phyloP scores from a whole-genome alignment of 108 stramenopile genomes.

The Pseudonitzschia multiseries region DNA sequence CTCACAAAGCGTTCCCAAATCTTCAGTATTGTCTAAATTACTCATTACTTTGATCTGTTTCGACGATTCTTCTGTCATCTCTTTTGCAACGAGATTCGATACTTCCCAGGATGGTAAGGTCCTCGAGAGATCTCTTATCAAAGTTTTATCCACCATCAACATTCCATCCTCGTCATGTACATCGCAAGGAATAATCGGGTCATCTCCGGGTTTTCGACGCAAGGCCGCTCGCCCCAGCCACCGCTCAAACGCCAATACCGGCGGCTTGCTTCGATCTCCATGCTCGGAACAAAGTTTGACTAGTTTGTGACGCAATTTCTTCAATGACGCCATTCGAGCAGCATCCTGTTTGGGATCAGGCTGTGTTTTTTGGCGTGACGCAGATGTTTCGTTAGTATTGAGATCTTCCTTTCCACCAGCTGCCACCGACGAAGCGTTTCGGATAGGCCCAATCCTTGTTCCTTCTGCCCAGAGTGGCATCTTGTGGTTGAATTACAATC shows the following conservation, averaged over 20 bases:
- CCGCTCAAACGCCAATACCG: slow-evolving; percentile 33
- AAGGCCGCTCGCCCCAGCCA: slow-evolving; percentile 35
- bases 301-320: slow-evolving; percentile 25
- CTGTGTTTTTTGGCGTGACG: not conserved
- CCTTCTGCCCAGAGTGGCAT: slow-evolving; percentile 15
- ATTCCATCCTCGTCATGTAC: not conserved
- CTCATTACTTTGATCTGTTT: not conserved
- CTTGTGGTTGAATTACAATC: not conserved
- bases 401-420: not conserved
- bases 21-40: not conserved
- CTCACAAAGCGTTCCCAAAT: not conserved
- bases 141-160: slow-evolving; percentile 1
- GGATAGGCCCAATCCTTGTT: slow-evolving; percentile 9
- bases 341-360: slow-evolving; percentile 23
- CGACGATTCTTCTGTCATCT: slow-evolving; percentile 6
- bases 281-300: slow-evolving; percentile 14
- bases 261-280: slow-evolving; percentile 14
- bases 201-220: not conserved
- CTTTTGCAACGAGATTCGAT: not conserved
- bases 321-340: slow-evolving; percentile 31
- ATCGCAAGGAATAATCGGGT: slow-evolving; percentile 29
- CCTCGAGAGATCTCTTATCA: slow-evolving; percentile 19
- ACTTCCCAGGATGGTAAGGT: not conserved
- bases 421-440: not conserved
- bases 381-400: not conserved